A percentile compares a stretch with the other conserved stretches of the same genome.
These are phyloP conservation scores for Lecanicillium sp. DNA, from an alignment of 2,329 filamentous ascomycete species.

Conservation along the genomic window DNA sequence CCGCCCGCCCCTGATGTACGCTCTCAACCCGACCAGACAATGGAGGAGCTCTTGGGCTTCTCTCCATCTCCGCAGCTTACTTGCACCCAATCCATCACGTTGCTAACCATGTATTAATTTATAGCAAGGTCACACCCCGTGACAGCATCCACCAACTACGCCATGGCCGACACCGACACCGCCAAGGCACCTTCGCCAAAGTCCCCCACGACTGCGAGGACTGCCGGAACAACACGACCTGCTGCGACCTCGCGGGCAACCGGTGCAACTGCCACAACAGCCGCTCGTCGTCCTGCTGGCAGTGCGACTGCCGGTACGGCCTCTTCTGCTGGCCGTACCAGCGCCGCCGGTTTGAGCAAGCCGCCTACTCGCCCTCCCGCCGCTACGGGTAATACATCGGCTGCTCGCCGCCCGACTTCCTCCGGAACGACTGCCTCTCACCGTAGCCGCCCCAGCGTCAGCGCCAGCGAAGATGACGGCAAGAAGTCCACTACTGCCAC, in stretches of 20 bases:
- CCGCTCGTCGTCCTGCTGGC: constrained; percentile 22
- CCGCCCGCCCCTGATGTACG: too few relatives aligned
- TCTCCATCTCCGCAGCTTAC: too few relatives aligned
- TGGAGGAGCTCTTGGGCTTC: too few relatives aligned
- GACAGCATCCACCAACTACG: constrained; percentile 9
- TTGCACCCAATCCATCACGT: too few relatives aligned
- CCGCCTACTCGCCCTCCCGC: constrained; percentile 39
- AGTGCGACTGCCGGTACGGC: constrained; percentile 18
- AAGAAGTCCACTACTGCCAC: constrained; percentile 28
- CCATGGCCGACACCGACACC: constrained; percentile 40
- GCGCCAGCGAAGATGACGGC: constrained; percentile 43
- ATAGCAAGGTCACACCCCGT: too few relatives aligned
- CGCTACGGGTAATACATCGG: constrained; percentile 23
- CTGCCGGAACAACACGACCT: constrained; percentile 23
- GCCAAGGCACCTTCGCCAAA: constrained; percentile 30
- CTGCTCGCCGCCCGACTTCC: constrained; percentile 22
- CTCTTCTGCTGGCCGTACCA: constrained; percentile 20
- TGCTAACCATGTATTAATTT: too few relatives aligned
- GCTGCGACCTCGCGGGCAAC: constrained; percentile 15
- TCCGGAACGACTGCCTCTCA: constrained; percentile 31
- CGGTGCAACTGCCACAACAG: constrained; percentile 13
- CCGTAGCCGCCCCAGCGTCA: constrained; percentile 37
- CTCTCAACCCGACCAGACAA: too few relatives aligned
- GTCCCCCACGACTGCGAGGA: constrained; percentile 9
- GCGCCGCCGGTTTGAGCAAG: constrained; percentile 34